Evolutionary conservation across 129 eudicot genomes (phyloP), one percentile per base, ranked within the genome.

Genomic region (Pittosporum tobira): DNA sequence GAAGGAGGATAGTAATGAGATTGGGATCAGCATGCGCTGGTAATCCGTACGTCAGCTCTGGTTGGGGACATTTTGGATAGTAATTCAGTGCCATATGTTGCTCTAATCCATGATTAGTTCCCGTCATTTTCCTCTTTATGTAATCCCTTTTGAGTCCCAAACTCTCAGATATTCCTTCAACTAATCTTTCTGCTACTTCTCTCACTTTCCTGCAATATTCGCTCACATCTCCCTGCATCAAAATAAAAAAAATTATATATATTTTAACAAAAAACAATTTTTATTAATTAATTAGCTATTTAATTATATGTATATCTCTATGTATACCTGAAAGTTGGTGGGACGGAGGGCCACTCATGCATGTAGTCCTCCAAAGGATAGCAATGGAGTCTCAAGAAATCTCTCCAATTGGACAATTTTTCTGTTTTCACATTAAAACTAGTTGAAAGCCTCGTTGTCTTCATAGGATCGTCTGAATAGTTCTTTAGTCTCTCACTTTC

Each of bases 21-120:
- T n/a, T n/a, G n/a, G n/a, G n/a, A n/a, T n/a, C n/a, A n/a, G n/a
- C n/a, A n/a, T n/a, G n/a, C n/a, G n/a, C n/a, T n/a, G n/a, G n/a
- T n/a, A n/a, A n/a, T n/a, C n/a, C n/a, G n/a, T n/a, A n/a, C n/a
- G n/a, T n/a, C n/a, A n/a, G n/a, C n/a, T n/a, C n/a, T n/a, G n/a
- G n/a, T n/a, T n/a, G n/a, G n/a, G n/a, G n/a, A n/a, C n/a, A n/a
- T n/a, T n/a, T n/a, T n/a, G n/a, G n/a, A n/a, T n/a, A n/a, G n/a
- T n/a, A n/a, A n/a, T n/a, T n/a, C n/a, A 71, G 71, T 0, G 81
- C 77, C 74, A 76, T 76, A 34, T 76, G 81, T 8, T 71, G 81
- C n/a, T n/a, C n/a, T n/a, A n/a, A n/a, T 4, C 47, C 81, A 20
- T 76, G 81, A 5, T 44, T 49, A n/a, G n/a, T n/a, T n/a, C n/a